These are phyloP conservation scores for Cardamine resedifolia DNA, from an alignment of 345 rosid genomes.

Conservation along the genomic window DNA sequence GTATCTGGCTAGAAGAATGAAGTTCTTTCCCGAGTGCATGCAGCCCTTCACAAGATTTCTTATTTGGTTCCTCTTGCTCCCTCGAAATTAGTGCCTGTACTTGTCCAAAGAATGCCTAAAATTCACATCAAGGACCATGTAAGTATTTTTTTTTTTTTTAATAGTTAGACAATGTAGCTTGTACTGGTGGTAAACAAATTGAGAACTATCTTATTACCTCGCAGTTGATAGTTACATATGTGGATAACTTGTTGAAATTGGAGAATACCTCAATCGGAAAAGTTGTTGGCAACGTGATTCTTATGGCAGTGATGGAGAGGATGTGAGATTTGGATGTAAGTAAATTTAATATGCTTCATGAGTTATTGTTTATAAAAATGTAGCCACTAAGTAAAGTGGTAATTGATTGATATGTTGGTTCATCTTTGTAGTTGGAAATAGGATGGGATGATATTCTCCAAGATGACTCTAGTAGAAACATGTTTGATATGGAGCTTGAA, in stretches of 20 bases:
- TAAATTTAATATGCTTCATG: background rate
- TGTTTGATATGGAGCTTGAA: slow-evolving; percentile 75
- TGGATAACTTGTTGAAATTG: too few relatives aligned
- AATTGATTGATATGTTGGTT: background rate
- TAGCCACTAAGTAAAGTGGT: background rate
- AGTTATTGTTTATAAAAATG: background rate
- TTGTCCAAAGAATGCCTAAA: slow-evolving; percentile 56
- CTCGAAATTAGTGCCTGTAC: slow-evolving; percentile 47
- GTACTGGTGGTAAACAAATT: background rate
- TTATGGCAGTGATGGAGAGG: slow-evolving; percentile 62
- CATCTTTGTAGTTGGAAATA: slow-evolving; percentile 52
- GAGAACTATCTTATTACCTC: slow-evolving; percentile 18
- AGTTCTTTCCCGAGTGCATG: slow-evolving; percentile 67
- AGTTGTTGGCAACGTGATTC: too few relatives aligned
- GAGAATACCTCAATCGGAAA: too few relatives aligned
- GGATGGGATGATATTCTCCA: slow-evolving; percentile 67
- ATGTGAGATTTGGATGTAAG: slow-evolving; percentile 77
- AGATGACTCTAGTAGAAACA: slow-evolving; percentile 65
- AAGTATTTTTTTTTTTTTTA: slow-evolving; percentile 26
- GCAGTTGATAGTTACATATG: too few relatives aligned
- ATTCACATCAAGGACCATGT: slow-evolving; percentile 44
- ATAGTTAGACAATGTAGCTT: background rate
- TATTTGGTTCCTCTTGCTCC: slow-evolving; percentile 75
- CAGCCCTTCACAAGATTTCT: slow-evolving; percentile 51
- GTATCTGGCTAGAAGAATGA: slow-evolving; percentile 47